phyloP scores from a whole-genome alignment of 495 filamentous ascomycete genomes.

The Ramalina intermedia region DNA sequence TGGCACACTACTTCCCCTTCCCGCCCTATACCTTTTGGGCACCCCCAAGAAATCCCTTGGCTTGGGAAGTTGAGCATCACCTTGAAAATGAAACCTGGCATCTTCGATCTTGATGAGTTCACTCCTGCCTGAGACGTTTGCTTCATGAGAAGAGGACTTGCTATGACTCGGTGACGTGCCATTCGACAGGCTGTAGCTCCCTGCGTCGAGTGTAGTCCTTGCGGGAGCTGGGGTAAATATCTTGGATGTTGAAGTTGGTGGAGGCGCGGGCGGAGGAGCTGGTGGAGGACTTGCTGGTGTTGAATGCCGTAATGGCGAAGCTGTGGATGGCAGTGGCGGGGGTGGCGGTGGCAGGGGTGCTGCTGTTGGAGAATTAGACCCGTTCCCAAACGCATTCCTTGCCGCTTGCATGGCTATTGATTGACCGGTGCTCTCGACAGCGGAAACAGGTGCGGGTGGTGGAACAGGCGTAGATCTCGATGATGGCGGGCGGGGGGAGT shows the following conservation, averaged over 20 bases:
- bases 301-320: slow-evolving; percentile 33
- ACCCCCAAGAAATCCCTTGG: slow-evolving; percentile 64
- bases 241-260: slow-evolving; percentile 23
- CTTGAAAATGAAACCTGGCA: slow-evolving; percentile 70
- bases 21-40: slow-evolving; percentile 69
- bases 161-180: slow-evolving; percentile 24
- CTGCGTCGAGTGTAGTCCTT: slow-evolving; percentile 53
- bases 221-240: slow-evolving; percentile 23
- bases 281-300: slow-evolving; percentile 27
- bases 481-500: slow-evolving; percentile 21
- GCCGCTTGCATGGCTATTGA: slow-evolving; percentile 35
- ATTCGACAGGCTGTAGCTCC: slow-evolving; percentile 59
- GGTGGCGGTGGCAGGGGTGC: slow-evolving; percentile 37
- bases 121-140: slow-evolving; percentile 19
- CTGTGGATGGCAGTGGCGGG: slow-evolving; percentile 29
- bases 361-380: slow-evolving; percentile 39
- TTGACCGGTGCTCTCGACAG: slow-evolving; percentile 18
- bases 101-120: slow-evolving; percentile 56
- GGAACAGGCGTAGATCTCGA: slow-evolving; percentile 33
- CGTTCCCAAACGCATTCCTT: slow-evolving; percentile 29
- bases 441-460: slow-evolving; percentile 17
- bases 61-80: slow-evolving; percentile 68
- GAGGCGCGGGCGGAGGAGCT: slow-evolving; percentile 30
- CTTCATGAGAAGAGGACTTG: slow-evolving; percentile 3
- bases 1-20: slow-evolving; percentile 85